A percentile compares a stretch with the other conserved stretches of the same genome.
Evolutionary conservation across 441 rosid genomes (phyloP).

Genomic region (Populus hybrid): DNA sequence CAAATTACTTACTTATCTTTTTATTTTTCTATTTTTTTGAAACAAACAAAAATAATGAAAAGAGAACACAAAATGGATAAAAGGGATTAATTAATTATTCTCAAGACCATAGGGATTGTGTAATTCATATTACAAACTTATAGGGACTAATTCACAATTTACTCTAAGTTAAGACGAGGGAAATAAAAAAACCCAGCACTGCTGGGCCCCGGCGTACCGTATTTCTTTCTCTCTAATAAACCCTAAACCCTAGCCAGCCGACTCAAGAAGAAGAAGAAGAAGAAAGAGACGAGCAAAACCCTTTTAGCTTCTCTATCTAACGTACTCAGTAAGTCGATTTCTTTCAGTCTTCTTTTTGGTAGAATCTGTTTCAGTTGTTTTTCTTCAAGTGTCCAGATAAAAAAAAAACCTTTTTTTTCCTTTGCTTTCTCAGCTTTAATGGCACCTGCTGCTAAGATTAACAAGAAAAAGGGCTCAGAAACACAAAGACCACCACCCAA

Average conservation of each 20-base stretch:
- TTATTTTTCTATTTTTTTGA: too few relatives aligned
- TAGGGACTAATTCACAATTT: too few relatives aligned
- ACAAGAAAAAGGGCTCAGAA: constrained; percentile 54
- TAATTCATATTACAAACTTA: too few relatives aligned
- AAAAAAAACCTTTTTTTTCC: too few relatives aligned
- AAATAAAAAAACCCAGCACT: too few relatives aligned
- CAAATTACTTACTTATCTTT: too few relatives aligned
- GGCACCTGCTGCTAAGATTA: background rate
- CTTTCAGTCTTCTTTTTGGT: background rate
- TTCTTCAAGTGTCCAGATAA: background rate
- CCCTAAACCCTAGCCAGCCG: constrained; percentile 14
- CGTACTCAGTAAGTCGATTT: background rate
- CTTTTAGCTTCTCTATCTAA: background rate
- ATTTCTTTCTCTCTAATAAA: background rate
- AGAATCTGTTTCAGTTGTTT: background rate
- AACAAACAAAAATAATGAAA: too few relatives aligned
- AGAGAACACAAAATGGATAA: too few relatives aligned
- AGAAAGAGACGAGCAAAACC: background rate
- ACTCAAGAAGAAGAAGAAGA: background rate
- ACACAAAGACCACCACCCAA: constrained; percentile 36
- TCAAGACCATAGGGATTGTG: too few relatives aligned
- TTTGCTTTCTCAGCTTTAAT: background rate
- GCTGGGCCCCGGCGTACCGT: background rate
- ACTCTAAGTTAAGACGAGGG: too few relatives aligned
- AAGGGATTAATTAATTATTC: too few relatives aligned